Evolutionary conservation across 306 rosid genomes (phyloP).

Genomic region (Elaeagnus macrophylla): DNA sequence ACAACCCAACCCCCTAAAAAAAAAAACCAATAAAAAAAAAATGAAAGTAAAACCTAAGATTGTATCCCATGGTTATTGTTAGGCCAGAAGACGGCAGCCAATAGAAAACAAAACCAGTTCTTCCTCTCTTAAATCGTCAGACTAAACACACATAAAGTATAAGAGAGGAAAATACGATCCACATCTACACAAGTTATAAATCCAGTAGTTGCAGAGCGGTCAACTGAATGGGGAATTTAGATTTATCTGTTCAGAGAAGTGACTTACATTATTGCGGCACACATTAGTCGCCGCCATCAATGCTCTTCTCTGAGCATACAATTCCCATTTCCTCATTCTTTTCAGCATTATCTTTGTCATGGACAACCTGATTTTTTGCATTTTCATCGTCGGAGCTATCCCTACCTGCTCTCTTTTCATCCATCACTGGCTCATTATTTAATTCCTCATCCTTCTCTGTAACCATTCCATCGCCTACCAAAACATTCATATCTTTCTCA

Average conservation of each 20-base stretch:
- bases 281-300: constrained; percentile 25
- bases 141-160: background rate
- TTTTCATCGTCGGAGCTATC: constrained; percentile 2
- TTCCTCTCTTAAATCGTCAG: constrained; percentile 13
- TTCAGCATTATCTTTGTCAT: constrained; percentile 1
- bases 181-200: constrained; percentile 16
- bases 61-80: constrained; percentile 14
- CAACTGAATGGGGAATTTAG: constrained; percentile 1
- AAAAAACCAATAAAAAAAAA: background rate
- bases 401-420: background rate
- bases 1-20: too few relatives aligned
- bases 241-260: constrained; percentile 21
- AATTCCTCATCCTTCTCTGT: constrained; percentile 25
- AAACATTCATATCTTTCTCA: constrained; percentile 17
- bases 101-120: constrained; percentile 17
- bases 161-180: constrained; percentile 5
- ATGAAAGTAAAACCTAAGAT: constrained; percentile 12
- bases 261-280: constrained; percentile 35
- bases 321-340: constrained; percentile 27
- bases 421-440: background rate
- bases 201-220: constrained; percentile 12
- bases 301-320: constrained; percentile 32
- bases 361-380: background rate
- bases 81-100: background rate
- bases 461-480: constrained; percentile 10